Conservation (phyloP, 2,329 filamentous ascomycete genomes). For the Neofusicoccum parvum region DNA sequence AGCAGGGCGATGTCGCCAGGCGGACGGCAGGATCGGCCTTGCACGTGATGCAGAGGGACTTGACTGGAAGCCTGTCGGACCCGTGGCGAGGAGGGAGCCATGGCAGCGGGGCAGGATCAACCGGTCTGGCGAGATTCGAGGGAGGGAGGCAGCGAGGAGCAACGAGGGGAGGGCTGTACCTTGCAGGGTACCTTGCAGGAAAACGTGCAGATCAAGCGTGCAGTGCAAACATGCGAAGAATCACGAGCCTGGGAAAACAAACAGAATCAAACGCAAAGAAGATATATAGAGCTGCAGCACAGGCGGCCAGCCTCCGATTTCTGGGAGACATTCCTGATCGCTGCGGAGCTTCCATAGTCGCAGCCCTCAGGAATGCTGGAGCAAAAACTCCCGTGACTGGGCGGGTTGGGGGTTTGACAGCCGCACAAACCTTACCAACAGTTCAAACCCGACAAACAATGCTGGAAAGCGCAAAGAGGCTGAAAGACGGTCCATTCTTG, state of each 20-base stretch:
- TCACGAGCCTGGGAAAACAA: constrained; percentile 33
- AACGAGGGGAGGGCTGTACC: constrained; percentile 23
- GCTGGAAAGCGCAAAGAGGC: constrained; percentile 16
- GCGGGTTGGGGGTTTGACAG: constrained; percentile 25
- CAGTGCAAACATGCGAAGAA: constrained; percentile 31
- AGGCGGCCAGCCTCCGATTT: constrained; percentile 38
- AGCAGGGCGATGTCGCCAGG: constrained; percentile 25
- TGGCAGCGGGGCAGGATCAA: constrained; percentile 23
- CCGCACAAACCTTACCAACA: constrained; percentile 29
- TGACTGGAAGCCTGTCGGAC: constrained; percentile 14
- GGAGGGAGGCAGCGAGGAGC: constrained; percentile 23
- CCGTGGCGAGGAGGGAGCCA: constrained; percentile 27
- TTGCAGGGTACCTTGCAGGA: constrained; percentile 24
- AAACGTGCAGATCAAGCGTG: constrained; percentile 27
- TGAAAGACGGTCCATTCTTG: constrained; percentile 19
- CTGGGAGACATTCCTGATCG: constrained; percentile 34
- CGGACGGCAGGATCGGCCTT: constrained; percentile 19
- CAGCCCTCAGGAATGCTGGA: constrained; percentile 35
- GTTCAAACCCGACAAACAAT: constrained; percentile 26
- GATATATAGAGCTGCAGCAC: constrained; percentile 39
- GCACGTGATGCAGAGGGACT: constrained; percentile 21
- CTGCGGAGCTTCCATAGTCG: constrained; percentile 35
- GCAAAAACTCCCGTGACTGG: constrained; percentile 27
- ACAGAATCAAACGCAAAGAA: constrained; percentile 36
- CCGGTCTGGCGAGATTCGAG: constrained; percentile 28